Conservation (phyloP, 2,329 filamentous ascomycete genomes). For the Epichloe sibirici region DNA sequence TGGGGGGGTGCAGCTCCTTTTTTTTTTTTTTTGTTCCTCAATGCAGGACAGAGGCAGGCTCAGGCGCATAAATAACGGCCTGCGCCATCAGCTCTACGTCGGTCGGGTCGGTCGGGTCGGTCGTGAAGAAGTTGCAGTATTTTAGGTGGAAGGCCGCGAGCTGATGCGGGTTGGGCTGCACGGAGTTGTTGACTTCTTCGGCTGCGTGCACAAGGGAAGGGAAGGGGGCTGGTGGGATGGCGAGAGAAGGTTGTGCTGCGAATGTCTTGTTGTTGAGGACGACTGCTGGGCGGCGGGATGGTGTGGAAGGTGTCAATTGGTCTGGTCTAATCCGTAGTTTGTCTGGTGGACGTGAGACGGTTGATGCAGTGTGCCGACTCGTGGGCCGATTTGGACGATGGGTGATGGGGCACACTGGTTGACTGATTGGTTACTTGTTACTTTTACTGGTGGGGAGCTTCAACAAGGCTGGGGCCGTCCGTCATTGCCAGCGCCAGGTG, state of each 20-base stretch:
- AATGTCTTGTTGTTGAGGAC: background rate
- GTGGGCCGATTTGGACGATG: background rate
- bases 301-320: background rate
- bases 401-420: background rate
- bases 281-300: background rate
- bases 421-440: too few relatives aligned
- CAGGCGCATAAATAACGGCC: conserved; percentile 2
- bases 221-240: background rate
- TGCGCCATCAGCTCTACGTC: conserved; percentile 7
- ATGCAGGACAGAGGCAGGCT: conserved; percentile 7
- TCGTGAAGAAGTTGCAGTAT: background rate
- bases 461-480: too few relatives aligned
- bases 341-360: background rate
- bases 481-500: background rate
- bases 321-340: background rate
- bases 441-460: too few relatives aligned
- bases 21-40: background rate
- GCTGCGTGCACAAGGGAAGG: background rate
- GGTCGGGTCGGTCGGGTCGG: background rate
- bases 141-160: background rate
- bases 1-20: background rate
- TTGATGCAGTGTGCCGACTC: background rate
- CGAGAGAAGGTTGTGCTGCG: background rate
- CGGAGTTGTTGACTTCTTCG: background rate
- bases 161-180: background rate